Conservation (phyloP, 2,329 filamentous ascomycete species). For the Aspergillus felis region DNA sequence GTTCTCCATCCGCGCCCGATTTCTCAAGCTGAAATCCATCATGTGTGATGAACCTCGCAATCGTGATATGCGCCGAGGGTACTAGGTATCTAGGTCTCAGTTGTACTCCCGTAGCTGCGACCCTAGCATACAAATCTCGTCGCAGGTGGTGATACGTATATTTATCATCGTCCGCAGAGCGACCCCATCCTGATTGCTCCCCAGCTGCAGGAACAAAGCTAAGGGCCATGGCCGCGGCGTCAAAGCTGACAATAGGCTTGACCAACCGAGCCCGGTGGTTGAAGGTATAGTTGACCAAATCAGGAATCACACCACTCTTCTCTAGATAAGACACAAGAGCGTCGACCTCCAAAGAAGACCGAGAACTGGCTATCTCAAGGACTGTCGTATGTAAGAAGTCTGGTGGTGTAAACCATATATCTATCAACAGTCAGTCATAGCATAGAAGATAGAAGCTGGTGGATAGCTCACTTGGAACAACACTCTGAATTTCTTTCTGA, state of each 20-base stretch:
- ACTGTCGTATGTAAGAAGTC: conserved; percentile 78
- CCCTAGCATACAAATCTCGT: conserved; percentile 66
- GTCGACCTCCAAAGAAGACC: conserved; percentile 65
- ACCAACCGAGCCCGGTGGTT: conserved; percentile 69
- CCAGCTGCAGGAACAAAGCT: conserved; percentile 79
- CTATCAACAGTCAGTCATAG: conserved; percentile 39
- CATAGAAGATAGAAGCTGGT: not conserved
- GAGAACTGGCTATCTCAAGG: conserved; percentile 79
- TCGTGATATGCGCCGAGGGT: conserved; percentile 83
- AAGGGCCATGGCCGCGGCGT: conserved; percentile 78
- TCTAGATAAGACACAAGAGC: conserved; percentile 57
- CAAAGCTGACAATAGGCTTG: conserved; percentile 78
- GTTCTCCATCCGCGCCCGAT: conserved; percentile 30
- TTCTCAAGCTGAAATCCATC: conserved; percentile 49
- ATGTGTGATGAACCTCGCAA: conserved; percentile 72
- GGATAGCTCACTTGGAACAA: conserved; percentile 63
- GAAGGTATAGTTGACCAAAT: conserved; percentile 64
- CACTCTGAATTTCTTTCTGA: conserved; percentile 61
- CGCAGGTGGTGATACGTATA: conserved; percentile 93
- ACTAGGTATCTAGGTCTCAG: conserved; percentile 80
- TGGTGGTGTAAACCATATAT: conserved; percentile 80
- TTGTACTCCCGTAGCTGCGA: conserved; percentile 59
- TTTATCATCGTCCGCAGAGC: conserved; percentile 50
- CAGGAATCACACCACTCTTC: conserved; percentile 46
- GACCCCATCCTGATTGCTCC: conserved; percentile 44